Evolutionary conservation across 169 alveolate genomes (phyloP), one percentile per base, ranked within the genome.

Genomic region (Neospora caninum): DNA sequence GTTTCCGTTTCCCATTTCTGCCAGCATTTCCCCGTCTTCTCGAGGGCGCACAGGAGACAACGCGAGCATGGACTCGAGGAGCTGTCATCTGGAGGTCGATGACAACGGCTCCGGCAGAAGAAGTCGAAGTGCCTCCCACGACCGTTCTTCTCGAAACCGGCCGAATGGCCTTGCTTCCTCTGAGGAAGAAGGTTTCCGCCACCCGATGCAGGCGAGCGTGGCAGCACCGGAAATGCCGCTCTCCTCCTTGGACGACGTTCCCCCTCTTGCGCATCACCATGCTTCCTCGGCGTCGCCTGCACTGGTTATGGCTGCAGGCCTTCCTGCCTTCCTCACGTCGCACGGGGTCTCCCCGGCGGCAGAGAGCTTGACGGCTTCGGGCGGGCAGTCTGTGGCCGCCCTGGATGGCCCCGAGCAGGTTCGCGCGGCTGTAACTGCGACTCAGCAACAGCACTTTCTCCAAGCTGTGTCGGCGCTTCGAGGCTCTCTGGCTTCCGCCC

Each of bases 391-490:
- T 27, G 73, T 64, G 73, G 73, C n/a, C n/a, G 73, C 34, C 0
- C n/a, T 64, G 73, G 73, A 22, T 22, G 31, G 58, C 13, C 58
- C 4, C n/a, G 73, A 22, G 31, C 73, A 64, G 73, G 73, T 13
- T n/a, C 86, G 86, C 45, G 43, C n/a, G 45, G 86, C 42, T n/a
- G 10, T 78, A 16, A 20, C 86, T 9, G 86, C 86, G 22, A n/a
- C 86, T 0, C 39, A 38, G 39, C 86, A 78, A n/a, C 86, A 78
- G 39, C 86, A 78, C 86, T 38, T 78, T n/a, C 86, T 78, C 27
- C 86, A 78, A 25, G 86, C 86, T 2, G 39, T 78, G 27, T 18
- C 86, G 9, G 86, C 86, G 41, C 86, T 78, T 1, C 49, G 86
- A 10, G 86, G 39, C 43, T 36, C 86, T 38, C 86, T 1, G 27